Evolutionary conservation across 2,329 filamentous ascomycete genomes (phyloP).

Genomic region (Sclerotinia borealis): DNA sequence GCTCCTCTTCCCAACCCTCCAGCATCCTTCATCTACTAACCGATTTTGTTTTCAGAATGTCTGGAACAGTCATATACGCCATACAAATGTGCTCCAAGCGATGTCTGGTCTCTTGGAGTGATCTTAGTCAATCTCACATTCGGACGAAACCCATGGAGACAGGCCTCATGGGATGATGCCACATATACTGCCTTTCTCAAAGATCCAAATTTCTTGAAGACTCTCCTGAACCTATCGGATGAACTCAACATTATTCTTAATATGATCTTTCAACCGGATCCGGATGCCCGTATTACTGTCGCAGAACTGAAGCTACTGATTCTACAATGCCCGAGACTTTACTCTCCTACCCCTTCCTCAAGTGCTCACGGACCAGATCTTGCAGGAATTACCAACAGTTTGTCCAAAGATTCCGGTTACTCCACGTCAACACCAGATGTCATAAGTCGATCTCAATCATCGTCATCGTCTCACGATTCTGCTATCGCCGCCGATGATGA

Average conservation of each 20-base stretch:
- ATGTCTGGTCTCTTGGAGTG: slow-evolving; percentile 97
- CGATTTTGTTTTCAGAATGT: slow-evolving; percentile 60
- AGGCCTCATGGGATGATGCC: slow-evolving; percentile 85
- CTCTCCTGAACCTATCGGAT: slow-evolving; percentile 83
- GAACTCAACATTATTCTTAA: slow-evolving; percentile 84
- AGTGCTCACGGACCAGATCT: neutral
- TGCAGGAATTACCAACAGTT: neutral
- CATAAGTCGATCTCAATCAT: neutral
- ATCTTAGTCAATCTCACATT: slow-evolving; percentile 97
- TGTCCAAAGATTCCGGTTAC: slow-evolving; percentile 4
- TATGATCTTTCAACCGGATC: slow-evolving; percentile 82
- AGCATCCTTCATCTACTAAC: slow-evolving; percentile 21
- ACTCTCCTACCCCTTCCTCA: neutral
- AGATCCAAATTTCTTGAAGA: slow-evolving; percentile 81
- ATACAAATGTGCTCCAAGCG: slow-evolving; percentile 90
- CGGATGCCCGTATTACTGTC: slow-evolving; percentile 74
- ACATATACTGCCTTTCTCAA: slow-evolving; percentile 88
- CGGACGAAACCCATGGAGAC: slow-evolving; percentile 98
- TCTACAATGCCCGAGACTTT: slow-evolving; percentile 50
- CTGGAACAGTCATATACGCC: slow-evolving; percentile 69
- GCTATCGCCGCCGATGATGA: neutral
- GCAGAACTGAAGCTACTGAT: slow-evolving; percentile 74
- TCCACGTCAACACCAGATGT: neutral
- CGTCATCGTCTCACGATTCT: slow-evolving; percentile 2
- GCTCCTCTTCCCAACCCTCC: neutral